Evolutionary conservation across 2,329 filamentous ascomycete species (phyloP).

Genomic region (Paraphaeosphaeria minitans): DNA sequence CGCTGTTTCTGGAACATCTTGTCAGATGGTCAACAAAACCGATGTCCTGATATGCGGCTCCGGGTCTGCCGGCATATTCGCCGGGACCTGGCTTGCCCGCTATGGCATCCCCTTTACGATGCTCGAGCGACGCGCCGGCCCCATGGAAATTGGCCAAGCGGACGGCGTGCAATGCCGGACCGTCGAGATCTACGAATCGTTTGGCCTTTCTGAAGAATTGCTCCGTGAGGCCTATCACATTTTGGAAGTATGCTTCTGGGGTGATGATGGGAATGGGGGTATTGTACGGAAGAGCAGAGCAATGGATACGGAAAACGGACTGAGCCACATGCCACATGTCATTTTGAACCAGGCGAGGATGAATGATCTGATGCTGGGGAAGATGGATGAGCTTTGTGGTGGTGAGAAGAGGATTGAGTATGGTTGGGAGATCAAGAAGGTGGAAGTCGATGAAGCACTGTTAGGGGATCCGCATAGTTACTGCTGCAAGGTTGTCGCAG

Average conservation of each 20-base stretch:
- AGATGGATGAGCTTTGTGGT: constrained; percentile 52
- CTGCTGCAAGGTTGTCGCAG: constrained; percentile 40
- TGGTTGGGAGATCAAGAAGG: constrained; percentile 56
- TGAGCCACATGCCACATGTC: constrained; percentile 68
- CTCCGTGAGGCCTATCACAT: constrained; percentile 71
- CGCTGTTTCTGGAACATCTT: no score
- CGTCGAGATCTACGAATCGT: constrained; percentile 74
- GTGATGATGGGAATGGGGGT: constrained; percentile 19
- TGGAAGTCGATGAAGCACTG: constrained; percentile 56
- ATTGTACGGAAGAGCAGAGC: constrained; percentile 53
- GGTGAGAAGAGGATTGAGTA: constrained; percentile 58
- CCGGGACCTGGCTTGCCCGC: constrained; percentile 65
- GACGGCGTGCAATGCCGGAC: constrained; percentile 70
- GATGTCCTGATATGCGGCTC: constrained; percentile 67
- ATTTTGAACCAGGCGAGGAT: constrained; percentile 75
- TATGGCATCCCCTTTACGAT: constrained; percentile 62
- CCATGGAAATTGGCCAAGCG: constrained; percentile 64
- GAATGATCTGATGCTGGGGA: constrained; percentile 63
- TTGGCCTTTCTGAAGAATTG: constrained; percentile 67
- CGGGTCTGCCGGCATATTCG: constrained; percentile 66
- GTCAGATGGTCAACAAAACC: constrained; percentile 22
- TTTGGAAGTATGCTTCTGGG: constrained; percentile 64
- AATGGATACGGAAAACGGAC: constrained; percentile 63
- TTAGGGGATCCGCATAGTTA: constrained; percentile 38
- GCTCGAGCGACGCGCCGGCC: constrained; percentile 61